Conservation (phyloP, 2,329 filamentous ascomycete genomes). For the Sordariomycetes sp. region DNA sequence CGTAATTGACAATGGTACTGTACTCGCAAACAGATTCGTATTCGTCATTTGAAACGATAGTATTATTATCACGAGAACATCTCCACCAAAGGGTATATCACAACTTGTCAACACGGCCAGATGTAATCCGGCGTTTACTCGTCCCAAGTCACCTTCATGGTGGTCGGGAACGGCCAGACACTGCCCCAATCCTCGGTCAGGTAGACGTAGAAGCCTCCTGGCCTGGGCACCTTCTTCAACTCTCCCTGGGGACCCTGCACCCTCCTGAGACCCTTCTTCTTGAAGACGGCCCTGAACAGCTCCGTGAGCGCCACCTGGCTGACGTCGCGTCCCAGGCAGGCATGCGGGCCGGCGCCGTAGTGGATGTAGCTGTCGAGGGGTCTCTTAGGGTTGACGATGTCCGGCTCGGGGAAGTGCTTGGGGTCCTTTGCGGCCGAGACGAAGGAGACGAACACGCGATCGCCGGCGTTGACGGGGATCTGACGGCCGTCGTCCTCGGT, state of each 20-base stretch:
- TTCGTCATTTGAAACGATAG: not conserved
- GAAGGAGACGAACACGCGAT: constrained; percentile 56
- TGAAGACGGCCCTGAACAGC: constrained; percentile 59
- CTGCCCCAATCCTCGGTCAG: constrained; percentile 56
- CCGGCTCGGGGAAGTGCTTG: constrained; percentile 50
- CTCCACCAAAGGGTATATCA: not conserved
- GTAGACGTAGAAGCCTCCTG: constrained; percentile 49
- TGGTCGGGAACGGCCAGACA: constrained; percentile 35
- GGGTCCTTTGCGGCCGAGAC: constrained; percentile 46
- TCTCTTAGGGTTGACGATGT: constrained; percentile 52
- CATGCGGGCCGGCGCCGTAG: constrained; percentile 53
- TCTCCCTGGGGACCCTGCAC: constrained; percentile 56
- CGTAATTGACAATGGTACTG: no score
- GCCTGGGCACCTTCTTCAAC: constrained; percentile 53
- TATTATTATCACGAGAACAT: not conserved
- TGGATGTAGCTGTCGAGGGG: constrained; percentile 56
- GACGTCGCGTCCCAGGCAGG: constrained; percentile 51
- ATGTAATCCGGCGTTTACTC: no score
- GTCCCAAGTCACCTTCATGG: constrained; percentile 47
- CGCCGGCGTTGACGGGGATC: constrained; percentile 43
- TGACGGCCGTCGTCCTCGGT: constrained; percentile 39
- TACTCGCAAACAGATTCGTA: no score
- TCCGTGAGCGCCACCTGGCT: constrained; percentile 54
- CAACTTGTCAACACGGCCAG: no score
- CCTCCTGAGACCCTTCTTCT: constrained; percentile 49